phyloP scores from a whole-genome alignment of 208 protist species.

The Trypanosoma lewisi region DNA sequence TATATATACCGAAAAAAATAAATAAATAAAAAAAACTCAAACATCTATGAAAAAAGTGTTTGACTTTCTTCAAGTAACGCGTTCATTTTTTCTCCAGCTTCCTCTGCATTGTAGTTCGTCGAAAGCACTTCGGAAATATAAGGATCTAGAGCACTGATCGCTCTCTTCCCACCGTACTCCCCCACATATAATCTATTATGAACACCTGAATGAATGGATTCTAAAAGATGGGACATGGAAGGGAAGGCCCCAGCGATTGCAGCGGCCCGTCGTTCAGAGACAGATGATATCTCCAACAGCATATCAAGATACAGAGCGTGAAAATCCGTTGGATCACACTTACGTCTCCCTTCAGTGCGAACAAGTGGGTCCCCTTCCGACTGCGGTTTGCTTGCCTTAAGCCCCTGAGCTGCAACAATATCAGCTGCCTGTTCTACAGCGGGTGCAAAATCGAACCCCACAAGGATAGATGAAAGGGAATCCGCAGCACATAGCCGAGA shows the following conservation, averaged over 20 bases:
- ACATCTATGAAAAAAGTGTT: slow-evolving; percentile 15
- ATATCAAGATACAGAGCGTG: slow-evolving; percentile 66
- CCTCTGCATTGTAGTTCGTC: slow-evolving; percentile 21
- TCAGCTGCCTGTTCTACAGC: slow-evolving; percentile 15
- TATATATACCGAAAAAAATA: background rate
- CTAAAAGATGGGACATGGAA: slow-evolving; percentile 58
- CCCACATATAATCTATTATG: slow-evolving; percentile 10
- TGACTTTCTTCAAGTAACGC: slow-evolving; percentile 10
- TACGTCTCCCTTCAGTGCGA: slow-evolving; percentile 48
- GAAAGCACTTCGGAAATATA: slow-evolving; percentile 26
- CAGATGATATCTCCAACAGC: slow-evolving; percentile 60
- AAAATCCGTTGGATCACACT: slow-evolving; percentile 70
- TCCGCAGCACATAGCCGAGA: slow-evolving; percentile 13
- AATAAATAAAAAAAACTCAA: background rate
- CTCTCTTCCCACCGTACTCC: slow-evolving; percentile 25
- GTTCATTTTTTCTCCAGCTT: background rate
- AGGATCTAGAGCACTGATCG: slow-evolving; percentile 20
- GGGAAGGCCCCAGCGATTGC: slow-evolving; percentile 54
- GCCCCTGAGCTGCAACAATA: slow-evolving; percentile 37
- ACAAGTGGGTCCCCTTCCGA: slow-evolving; percentile 44
- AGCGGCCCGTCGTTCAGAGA: slow-evolving; percentile 55
- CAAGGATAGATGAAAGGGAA: slow-evolving; percentile 8
- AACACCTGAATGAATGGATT: slow-evolving; percentile 32
- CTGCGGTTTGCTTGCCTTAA: slow-evolving; percentile 34
- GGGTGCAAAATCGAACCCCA: slow-evolving; percentile 20